These are phyloP conservation scores for Geotrichum fermentans DNA, from an alignment of 1,139 yeast species.

Conservation along the genomic window DNA sequence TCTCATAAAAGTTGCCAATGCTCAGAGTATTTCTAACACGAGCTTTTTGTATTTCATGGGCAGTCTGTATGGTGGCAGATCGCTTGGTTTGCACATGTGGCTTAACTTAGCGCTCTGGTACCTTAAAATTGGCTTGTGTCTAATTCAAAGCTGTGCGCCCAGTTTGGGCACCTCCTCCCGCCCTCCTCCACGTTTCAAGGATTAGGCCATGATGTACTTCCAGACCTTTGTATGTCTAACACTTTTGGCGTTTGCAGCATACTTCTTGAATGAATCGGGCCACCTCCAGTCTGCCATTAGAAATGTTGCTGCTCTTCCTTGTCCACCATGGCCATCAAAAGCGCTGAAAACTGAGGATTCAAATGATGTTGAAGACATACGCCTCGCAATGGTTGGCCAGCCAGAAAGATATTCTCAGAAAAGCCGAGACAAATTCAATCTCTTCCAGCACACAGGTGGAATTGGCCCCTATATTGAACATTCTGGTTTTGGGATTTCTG, in stretches of 20 bases:
- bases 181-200: no score
- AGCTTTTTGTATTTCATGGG: no score
- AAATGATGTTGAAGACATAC: not conserved
- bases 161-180: no score
- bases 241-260: not conserved
- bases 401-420: slow-evolving; percentile 1
- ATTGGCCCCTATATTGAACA: slow-evolving; percentile 37
- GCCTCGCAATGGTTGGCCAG: not conserved
- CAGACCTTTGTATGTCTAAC: not conserved
- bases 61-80: no score
- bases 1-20: no score
- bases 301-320: not conserved
- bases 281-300: not conserved
- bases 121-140: no score
- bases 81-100: no score
- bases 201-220: not conserved
- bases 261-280: not conserved
- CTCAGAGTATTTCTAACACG: no score
- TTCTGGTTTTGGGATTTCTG: slow-evolving; percentile 41
- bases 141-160: no score
- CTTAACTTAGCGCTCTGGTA: no score
- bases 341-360: no score
- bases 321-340: not conserved
- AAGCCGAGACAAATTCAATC: slow-evolving; percentile 12
- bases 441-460: slow-evolving; percentile 21